Percentiles rank a stretch among this genome's conserved stretches.
phyloP scores from a whole-genome alignment of 2,329 filamentous ascomycete species.

The Boeremia exigua region DNA sequence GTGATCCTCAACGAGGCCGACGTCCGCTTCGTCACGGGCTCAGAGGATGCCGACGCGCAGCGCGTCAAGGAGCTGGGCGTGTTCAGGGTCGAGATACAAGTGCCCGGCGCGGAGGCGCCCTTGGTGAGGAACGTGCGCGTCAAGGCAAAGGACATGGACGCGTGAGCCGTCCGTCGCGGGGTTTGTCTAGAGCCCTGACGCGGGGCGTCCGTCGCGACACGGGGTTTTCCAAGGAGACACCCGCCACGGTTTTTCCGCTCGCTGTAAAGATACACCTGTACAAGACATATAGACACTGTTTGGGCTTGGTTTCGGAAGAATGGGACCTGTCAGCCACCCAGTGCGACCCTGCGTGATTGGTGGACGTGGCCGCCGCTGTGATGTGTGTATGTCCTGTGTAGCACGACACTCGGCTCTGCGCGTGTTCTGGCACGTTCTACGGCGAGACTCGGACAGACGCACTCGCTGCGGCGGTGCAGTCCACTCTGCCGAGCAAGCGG shows the following conservation, averaged over 20 bases:
- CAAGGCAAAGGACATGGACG: constrained; percentile 36
- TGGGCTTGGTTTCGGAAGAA: constrained; percentile 30
- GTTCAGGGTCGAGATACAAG: constrained; percentile 59
- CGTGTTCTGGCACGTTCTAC: constrained; percentile 26
- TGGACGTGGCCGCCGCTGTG: constrained; percentile 21
- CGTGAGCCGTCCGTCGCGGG: constrained; percentile 6
- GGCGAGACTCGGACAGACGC: constrained; percentile 43
- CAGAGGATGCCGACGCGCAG: constrained; percentile 47
- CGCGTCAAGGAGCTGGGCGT: constrained; percentile 61
- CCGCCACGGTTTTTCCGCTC: constrained; percentile 19
- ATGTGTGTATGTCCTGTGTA: neutral
- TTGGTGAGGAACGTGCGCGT: constrained; percentile 42
- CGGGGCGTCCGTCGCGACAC: too few species aligned
- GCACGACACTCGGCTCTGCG: constrained; percentile 25
- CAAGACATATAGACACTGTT: constrained; percentile 25
- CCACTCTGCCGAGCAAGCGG: constrained; percentile 37
- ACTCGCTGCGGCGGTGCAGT: constrained; percentile 16
- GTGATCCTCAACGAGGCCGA: constrained; percentile 59
- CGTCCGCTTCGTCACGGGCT: constrained; percentile 55
- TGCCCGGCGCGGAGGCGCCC: constrained; percentile 54
- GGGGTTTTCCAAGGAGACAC: too few species aligned
- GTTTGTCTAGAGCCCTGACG: too few species aligned
- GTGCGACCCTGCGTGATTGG: constrained; percentile 26
- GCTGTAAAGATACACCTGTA: constrained; percentile 38
- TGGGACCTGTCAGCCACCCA: constrained; percentile 25